phyloP scores from a whole-genome alignment of 768 basidiomycete species.

The Mycena alexandri region DNA sequence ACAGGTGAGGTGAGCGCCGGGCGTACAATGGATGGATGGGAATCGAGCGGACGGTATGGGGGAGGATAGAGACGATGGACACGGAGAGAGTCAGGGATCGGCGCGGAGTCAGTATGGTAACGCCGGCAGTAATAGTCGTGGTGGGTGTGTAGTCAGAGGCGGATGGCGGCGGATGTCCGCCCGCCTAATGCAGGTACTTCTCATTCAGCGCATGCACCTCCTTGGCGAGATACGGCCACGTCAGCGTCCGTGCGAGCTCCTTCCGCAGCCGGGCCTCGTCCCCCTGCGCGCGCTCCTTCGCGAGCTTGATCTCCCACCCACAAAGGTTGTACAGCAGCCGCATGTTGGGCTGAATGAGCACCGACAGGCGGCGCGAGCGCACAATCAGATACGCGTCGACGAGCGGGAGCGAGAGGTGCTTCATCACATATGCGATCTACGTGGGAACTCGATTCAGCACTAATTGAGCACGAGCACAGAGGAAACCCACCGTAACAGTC shows the following conservation, averaged over 20 bases:
- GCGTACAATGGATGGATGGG: not conserved
- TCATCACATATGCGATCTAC: constrained; percentile 97
- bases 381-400: constrained; percentile 96
- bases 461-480: constrained; percentile 19
- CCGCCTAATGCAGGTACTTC: constrained; percentile 70
- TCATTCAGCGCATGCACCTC: constrained; percentile 90
- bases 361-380: constrained; percentile 88
- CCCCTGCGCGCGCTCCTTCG: constrained; percentile 73
- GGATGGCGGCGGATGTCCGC: not conserved
- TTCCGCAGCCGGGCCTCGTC: constrained; percentile 63
- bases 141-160: not conserved
- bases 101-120: too few relatives aligned
- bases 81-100: not conserved
- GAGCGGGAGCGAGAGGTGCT: constrained; percentile 84
- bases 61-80: not conserved
- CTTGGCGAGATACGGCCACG: constrained; percentile 87
- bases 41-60: not conserved
- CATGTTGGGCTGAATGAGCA: constrained; percentile 96
- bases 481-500: constrained; percentile 81
- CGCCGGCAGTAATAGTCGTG: too few relatives aligned
- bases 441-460: constrained; percentile 7
- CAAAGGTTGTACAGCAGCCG: constrained; percentile 94
- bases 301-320: constrained; percentile 95
- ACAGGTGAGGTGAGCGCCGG: constrained; percentile 9
- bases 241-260: constrained; percentile 77